phyloP scores from a whole-genome alignment of 495 filamentous ascomycete genomes.

The Staphylotrichum longicolle region DNA sequence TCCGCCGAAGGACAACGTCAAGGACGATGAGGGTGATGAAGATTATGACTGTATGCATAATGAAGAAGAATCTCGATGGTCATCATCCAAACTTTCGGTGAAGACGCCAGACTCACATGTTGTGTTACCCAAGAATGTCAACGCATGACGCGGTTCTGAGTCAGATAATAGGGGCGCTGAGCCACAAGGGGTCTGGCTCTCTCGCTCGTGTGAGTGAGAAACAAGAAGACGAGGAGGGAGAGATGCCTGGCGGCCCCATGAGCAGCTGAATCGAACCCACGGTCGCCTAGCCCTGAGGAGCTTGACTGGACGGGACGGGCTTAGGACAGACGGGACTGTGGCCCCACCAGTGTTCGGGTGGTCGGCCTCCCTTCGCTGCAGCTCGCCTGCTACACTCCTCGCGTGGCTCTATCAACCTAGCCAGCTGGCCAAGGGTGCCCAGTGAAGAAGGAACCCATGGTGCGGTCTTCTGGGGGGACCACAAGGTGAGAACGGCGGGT shows the following conservation, averaged over 20 bases:
- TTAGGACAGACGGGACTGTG: no score
- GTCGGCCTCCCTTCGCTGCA: no score
- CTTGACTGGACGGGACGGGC: not conserved
- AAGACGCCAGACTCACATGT: not conserved
- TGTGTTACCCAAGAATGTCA: not conserved
- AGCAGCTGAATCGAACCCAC: not conserved
- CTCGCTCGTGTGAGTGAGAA: not conserved
- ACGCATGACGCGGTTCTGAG: not conserved
- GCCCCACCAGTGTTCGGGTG: no score
- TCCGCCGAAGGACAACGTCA: not conserved
- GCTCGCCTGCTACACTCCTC: no score
- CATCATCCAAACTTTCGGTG: not conserved
- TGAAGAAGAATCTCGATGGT: conserved; percentile 19
- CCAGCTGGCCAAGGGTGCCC: no score
- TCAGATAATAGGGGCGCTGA: not conserved
- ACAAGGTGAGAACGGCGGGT: no score
- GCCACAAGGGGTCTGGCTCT: no score
- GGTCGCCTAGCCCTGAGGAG: not conserved
- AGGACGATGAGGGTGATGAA: conserved; percentile 19
- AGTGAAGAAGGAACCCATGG: no score
- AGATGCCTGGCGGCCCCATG: not conserved
- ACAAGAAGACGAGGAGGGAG: not conserved
- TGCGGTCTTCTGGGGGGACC: no score
- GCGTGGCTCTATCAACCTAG: no score
- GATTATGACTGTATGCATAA: conserved; percentile 32